phyloP scores from a whole-genome alignment of 2,329 filamentous ascomycete genomes.

The Dactylonectria macrodidyma region DNA sequence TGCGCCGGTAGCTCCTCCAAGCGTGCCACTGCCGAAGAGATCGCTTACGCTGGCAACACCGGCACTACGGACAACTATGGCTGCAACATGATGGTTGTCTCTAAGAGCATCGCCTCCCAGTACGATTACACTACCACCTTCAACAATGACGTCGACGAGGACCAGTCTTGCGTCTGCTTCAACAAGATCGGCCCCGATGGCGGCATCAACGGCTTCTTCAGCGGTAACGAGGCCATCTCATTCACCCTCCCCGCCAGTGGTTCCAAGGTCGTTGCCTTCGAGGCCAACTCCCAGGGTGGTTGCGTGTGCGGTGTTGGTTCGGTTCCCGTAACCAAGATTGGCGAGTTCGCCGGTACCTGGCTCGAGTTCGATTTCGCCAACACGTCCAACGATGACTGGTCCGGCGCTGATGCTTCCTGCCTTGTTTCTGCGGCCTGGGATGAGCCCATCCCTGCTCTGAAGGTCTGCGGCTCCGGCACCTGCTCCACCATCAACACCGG shows the following conservation, averaged over 20 bases:
- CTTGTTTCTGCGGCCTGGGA: conserved; percentile 58
- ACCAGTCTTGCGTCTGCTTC: conserved; percentile 60
- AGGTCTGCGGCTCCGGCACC: conserved; percentile 56
- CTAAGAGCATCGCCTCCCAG: conserved; percentile 51
- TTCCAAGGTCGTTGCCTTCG: conserved; percentile 60
- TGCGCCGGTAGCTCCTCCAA: conserved; percentile 57
- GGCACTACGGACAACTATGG: conserved; percentile 60
- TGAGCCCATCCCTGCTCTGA: conserved; percentile 53
- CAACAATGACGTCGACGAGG: conserved; percentile 53
- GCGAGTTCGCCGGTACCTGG: conserved; percentile 63
- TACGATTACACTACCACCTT: conserved; percentile 64
- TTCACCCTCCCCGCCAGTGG: conserved; percentile 58
- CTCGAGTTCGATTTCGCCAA: conserved; percentile 66
- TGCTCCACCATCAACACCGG: conserved; percentile 60
- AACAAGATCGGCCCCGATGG: conserved; percentile 67
- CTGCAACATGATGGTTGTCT: conserved; percentile 67
- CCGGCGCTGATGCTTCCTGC: conserved; percentile 66
- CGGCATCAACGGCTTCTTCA: conserved; percentile 65
- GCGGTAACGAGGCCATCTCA: conserved; percentile 55
- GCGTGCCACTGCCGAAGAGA: conserved; percentile 63
- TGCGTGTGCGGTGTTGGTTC: conserved; percentile 58
- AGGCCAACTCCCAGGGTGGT: conserved; percentile 64
- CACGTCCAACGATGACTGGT: conserved; percentile 62
- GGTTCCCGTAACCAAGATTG: conserved; percentile 54
- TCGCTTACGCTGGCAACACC: conserved; percentile 64